Conservation (phyloP, 2,329 filamentous ascomycete species). For the Diaporthe eres region DNA sequence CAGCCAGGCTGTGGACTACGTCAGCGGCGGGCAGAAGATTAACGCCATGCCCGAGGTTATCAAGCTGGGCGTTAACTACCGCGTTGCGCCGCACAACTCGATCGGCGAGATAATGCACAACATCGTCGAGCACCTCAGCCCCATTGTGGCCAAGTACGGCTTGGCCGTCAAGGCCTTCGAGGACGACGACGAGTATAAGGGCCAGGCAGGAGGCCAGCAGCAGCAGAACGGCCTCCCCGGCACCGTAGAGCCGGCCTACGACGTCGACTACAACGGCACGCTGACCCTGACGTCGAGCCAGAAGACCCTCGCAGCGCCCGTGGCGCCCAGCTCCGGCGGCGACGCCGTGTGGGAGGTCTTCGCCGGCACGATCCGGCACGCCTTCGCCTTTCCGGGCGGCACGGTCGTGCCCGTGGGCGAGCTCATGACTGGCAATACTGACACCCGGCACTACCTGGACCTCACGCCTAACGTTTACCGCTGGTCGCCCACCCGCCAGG, state of each 20-base stretch:
- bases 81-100: slow-evolving; percentile 68
- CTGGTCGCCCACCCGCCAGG: slow-evolving; percentile 54
- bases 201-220: slow-evolving; percentile 33
- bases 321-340: slow-evolving; percentile 51
- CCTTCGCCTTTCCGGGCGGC: slow-evolving; percentile 51
- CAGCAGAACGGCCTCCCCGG: slow-evolving; percentile 42
- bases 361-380: slow-evolving; percentile 49
- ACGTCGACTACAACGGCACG: slow-evolving; percentile 57
- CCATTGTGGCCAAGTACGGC: slow-evolving; percentile 63
- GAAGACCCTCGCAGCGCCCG: slow-evolving; percentile 52
- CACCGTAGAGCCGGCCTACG: slow-evolving; percentile 49
- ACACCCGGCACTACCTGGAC: slow-evolving; percentile 53
- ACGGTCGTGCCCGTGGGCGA: slow-evolving; percentile 54
- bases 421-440: slow-evolving; percentile 55
- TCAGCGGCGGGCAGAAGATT: slow-evolving; percentile 69
- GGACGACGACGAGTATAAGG: slow-evolving; percentile 52
- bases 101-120: slow-evolving; percentile 61
- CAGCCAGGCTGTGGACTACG: slow-evolving; percentile 68
- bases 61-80: slow-evolving; percentile 67
- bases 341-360: slow-evolving; percentile 48
- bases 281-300: slow-evolving; percentile 53
- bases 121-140: slow-evolving; percentile 59
- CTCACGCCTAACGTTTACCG: slow-evolving; percentile 56
- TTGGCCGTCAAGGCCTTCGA: slow-evolving; percentile 63
- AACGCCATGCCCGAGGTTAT: slow-evolving; percentile 71